A percentile compares a stretch with the other conserved stretches of the same genome.
Evolutionary conservation across 805 yeast species (phyloP).

Genomic region (Metschnikowia cerradonensis): DNA sequence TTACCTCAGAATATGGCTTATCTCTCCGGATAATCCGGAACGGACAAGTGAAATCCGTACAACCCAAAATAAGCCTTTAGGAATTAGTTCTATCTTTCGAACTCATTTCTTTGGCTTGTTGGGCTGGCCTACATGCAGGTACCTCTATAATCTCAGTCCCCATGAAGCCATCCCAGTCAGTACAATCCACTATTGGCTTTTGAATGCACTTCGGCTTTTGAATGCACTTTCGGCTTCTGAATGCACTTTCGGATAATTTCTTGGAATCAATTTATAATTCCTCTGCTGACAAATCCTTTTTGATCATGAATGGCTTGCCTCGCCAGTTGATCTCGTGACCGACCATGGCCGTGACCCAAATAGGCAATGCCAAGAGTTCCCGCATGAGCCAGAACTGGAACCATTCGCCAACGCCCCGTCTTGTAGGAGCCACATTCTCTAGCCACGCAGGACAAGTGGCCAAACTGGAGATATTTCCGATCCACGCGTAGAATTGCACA

Average conservation of each 20-base stretch:
- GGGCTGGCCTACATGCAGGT: neutral
- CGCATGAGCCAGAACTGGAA: conserved; percentile 56
- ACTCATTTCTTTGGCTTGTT: too few relatives aligned
- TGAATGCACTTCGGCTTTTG: too few relatives aligned
- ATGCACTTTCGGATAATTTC: too few relatives aligned
- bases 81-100: too few relatives aligned
- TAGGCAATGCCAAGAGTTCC: conserved; percentile 73
- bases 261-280: conserved; percentile 31
- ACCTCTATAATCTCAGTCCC: neutral
- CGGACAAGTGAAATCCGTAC: neutral
- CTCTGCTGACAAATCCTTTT: conserved; percentile 73
- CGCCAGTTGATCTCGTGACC: conserved; percentile 81
- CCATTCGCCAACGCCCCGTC: conserved; percentile 25
- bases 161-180: too few relatives aligned
- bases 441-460: conserved; percentile 12
- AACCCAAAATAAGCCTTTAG: neutral
- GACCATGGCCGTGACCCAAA: conserved; percentile 76
- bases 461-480: conserved; percentile 19
- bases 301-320: conserved; percentile 68
- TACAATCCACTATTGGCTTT: too few relatives aligned
- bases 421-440: conserved; percentile 15
- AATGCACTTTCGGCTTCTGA: too few relatives aligned
- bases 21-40: too few relatives aligned
- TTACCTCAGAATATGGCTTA: too few relatives aligned
- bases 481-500: conserved; percentile 48